phyloP scores from a whole-genome alignment of 2,329 filamentous ascomycete species.

The Pyricularia grisea region DNA sequence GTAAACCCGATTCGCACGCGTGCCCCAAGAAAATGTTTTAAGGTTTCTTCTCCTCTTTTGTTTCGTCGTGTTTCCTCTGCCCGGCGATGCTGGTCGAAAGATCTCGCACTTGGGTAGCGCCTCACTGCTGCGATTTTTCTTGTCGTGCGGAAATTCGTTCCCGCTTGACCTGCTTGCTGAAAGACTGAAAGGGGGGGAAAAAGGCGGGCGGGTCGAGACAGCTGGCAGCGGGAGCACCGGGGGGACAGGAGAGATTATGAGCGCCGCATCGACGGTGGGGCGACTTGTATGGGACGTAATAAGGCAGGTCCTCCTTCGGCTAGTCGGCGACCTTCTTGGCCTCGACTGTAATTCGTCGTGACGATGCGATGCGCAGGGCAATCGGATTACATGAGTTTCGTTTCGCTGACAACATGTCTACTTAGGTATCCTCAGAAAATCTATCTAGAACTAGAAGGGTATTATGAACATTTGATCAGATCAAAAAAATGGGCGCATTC shows the following conservation, averaged over 20 bases:
- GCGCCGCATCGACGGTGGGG: conserved; percentile 2
- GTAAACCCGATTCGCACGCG: background rate
- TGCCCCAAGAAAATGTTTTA: background rate
- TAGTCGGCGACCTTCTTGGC: background rate
- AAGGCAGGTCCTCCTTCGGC: conserved; percentile 1
- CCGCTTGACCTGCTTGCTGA: background rate
- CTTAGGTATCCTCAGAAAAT: background rate
- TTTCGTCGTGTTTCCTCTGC: background rate
- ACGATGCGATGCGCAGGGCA: background rate
- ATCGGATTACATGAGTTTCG: background rate
- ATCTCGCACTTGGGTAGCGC: background rate
- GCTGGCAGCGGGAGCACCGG: background rate
- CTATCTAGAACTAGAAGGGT: background rate
- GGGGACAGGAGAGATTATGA: conserved; percentile 1
- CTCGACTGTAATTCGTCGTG: background rate
- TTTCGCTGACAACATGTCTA: background rate
- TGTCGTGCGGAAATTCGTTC: background rate
- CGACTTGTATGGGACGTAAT: conserved; percentile 1
- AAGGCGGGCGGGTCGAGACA: background rate
- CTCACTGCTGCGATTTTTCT: background rate
- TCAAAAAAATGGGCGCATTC: background rate
- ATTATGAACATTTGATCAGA: background rate
- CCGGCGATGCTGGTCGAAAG: background rate
- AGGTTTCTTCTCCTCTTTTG: background rate
- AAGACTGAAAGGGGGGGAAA: background rate